Evolutionary conservation across 768 basidiomycete genomes (phyloP).

Genomic region (Clavulina sp.): DNA sequence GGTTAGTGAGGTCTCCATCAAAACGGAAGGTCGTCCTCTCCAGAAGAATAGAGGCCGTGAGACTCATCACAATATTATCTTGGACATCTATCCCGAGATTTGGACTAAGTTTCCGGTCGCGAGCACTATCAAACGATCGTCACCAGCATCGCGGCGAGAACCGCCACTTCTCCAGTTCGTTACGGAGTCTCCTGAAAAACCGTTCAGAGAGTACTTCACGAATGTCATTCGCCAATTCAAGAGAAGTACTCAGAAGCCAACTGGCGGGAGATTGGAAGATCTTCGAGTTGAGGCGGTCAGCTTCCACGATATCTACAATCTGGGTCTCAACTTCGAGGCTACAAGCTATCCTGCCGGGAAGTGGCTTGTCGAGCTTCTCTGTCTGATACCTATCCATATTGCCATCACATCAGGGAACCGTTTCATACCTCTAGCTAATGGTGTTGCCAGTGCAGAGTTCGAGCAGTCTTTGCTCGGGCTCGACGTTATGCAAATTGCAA

Average conservation of each 20-base stretch:
- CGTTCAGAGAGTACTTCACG: slow-evolving; percentile 29
- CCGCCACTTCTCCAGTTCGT: slow-evolving; percentile 15
- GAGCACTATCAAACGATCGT: slow-evolving; percentile 32
- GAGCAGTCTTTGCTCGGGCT: slow-evolving; percentile 40
- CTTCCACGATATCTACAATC: slow-evolving; percentile 14
- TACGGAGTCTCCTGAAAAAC: slow-evolving; percentile 13
- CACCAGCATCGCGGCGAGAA: slow-evolving; percentile 9
- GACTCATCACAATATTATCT: slow-evolving; percentile 4
- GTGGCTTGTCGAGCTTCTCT: slow-evolving; percentile 43
- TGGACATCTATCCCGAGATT: slow-evolving; percentile 8
- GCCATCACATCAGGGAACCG: slow-evolving; percentile 42
- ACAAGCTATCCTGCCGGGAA: slow-evolving; percentile 34
- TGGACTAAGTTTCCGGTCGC: slow-evolving; percentile 35
- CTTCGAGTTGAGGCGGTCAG: slow-evolving; percentile 18
- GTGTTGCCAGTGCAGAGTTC: slow-evolving; percentile 29
- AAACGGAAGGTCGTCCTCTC: slow-evolving; percentile 23
- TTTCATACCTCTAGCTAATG: slow-evolving; percentile 44
- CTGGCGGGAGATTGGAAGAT: slow-evolving; percentile 25
- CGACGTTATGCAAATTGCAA: slow-evolving; percentile 35
- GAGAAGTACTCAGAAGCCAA: slow-evolving; percentile 33
- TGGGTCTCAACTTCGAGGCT: slow-evolving; percentile 12
- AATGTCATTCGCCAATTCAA: slow-evolving; percentile 32
- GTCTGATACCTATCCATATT: slow-evolving; percentile 47
- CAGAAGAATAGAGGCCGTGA: slow-evolving; percentile 34
- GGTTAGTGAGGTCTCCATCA: slow-evolving; percentile 38